Evolutionary conservation across 2,329 filamentous ascomycete species (phyloP).

Genomic region (Beauveria brongniartii): DNA sequence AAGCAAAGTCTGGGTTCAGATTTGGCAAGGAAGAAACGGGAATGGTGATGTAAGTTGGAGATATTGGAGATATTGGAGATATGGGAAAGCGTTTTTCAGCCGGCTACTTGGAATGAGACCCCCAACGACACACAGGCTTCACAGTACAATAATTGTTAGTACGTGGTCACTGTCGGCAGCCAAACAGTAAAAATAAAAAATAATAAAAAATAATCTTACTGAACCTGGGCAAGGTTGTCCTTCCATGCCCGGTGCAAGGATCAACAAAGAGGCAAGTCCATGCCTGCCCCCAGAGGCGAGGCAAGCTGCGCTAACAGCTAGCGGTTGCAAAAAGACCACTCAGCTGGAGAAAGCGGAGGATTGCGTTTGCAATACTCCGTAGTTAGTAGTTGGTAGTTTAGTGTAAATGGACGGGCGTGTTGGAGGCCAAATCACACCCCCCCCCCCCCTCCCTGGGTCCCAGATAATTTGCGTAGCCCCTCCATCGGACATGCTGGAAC

Average conservation of each 20-base stretch:
- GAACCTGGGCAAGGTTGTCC: background rate
- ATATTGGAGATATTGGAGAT: no score
- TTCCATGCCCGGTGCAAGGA: background rate
- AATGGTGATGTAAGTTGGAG: background rate
- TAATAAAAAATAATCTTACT: background rate
- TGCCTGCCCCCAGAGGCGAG: background rate
- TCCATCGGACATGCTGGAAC: no score
- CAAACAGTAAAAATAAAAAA: background rate
- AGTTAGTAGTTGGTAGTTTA: no score
- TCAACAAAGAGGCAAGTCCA: background rate
- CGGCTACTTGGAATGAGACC: background rate
- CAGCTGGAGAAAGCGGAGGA: background rate
- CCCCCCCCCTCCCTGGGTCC: no score
- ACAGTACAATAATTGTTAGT: background rate
- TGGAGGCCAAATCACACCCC: no score
- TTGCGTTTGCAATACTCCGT: no score
- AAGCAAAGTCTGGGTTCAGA: background rate
- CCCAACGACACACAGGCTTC: background rate
- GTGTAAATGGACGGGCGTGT: no score
- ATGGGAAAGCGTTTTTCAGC: background rate
- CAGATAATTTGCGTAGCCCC: no score
- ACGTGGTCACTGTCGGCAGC: background rate
- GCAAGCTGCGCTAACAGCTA: background rate
- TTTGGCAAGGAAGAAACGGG: background rate
- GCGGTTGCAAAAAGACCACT: background rate